Base-by-base conservation (phyloP, 2,329 filamentous ascomycete species). In the Xylariaceae sp. region DNA sequence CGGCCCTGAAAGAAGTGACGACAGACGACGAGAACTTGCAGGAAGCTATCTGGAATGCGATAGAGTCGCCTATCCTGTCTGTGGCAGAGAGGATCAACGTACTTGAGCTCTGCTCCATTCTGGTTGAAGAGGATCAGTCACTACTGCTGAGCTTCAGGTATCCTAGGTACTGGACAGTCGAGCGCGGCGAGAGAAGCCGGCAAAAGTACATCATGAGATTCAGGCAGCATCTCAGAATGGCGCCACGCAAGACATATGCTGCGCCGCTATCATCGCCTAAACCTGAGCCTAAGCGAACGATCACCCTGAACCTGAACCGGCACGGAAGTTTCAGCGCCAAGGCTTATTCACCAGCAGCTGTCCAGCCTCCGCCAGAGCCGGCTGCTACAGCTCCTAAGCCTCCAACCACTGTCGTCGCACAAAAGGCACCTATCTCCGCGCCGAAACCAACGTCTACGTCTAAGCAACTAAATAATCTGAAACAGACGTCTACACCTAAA, bases 51-150 rank as follows among this genome's bases (percentile, higher is more conserved):
- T 83, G 81, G 81, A 73, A 73, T 43, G 79, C 81, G 14, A 67
- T 82, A 5, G 73, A 76, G 40, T 83, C 81, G 23, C 71, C 76
- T 1, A 65, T 75, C 19, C 74, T 81, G 44, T 78, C 78, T 6
- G 67, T 79, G 26, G 65, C 72, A 18, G 81, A 84, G 64, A 77
- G 81, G 64, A 70, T 74, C 23, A 79, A 80, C 61, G 62, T 84
- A 10, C 66, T 84, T 40, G 79, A 83, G 60, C 72, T 84, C 37
- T 82, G 81, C 64, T 73, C 74, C 32, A 69, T 80, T 45, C 71
- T 85, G 56, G 81, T 81, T 56, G 76, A 79, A 16, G 71, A 77
- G n/a, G 75, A 79, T 19, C 72, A 76, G 47, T 75, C 76, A 6
- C 66, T 83, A 46, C 64, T 77, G 26, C 60, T 84, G 40, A 79